These are phyloP conservation scores for Hordeum pubiflorum DNA, from an alignment of 202 grass and related monocot genomes.

Conservation along the genomic window DNA sequence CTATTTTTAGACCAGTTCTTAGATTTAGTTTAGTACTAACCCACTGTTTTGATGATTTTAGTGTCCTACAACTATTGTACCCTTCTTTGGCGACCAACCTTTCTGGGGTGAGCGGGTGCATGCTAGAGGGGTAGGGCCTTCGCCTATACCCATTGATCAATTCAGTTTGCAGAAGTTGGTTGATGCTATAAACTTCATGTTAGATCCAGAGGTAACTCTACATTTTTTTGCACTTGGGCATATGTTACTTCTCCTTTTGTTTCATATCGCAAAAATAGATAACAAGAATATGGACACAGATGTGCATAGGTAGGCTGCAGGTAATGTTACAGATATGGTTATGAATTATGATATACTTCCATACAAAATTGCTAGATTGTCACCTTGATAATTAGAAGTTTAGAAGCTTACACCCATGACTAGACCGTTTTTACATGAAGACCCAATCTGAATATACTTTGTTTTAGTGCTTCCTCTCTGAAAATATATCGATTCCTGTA, in stretches of 20 bases:
- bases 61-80: slow-evolving; percentile 91
- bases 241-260: not conserved
- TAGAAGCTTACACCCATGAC: not conserved
- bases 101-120: slow-evolving; percentile 92
- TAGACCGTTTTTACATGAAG: not conserved
- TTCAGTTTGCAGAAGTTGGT: slow-evolving; percentile 73
- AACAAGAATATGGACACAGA: not conserved
- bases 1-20: not conserved
- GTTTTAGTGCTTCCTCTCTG: not conserved
- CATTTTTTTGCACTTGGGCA: not conserved
- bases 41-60: slow-evolving; percentile 33
- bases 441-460: not conserved
- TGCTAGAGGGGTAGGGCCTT: slow-evolving; percentile 72
- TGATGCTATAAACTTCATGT: slow-evolving; percentile 69
- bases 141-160: slow-evolving; percentile 75
- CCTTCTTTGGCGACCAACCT: slow-evolving; percentile 93
- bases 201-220: slow-evolving; percentile 46
- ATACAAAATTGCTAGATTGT: not conserved
- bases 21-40: slow-evolving; percentile 15
- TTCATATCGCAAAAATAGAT: not conserved
- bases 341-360: not conserved
- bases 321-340: not conserved
- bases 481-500: not conserved
- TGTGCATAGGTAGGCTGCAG: not conserved
- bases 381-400: not conserved